Evolutionary conservation across 345 rosid species (phyloP).

Genomic region (Bretschneidera sinensis): DNA sequence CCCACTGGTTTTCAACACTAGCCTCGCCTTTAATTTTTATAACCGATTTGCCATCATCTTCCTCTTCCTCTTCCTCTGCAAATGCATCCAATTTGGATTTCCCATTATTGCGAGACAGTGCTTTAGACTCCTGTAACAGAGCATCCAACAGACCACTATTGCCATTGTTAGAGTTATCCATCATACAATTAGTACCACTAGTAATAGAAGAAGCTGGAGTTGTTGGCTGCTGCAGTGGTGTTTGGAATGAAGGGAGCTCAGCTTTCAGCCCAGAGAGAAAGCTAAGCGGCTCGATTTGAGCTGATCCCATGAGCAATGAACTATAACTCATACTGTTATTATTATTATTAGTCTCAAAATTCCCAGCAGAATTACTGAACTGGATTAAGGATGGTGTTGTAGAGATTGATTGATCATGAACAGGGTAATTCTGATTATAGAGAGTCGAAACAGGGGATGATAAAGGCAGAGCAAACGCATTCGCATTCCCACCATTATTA

Average conservation of each 20-base stretch:
- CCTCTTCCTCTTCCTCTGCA: slow-evolving; percentile 10
- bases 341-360: slow-evolving; percentile 15
- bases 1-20: slow-evolving; percentile 24
- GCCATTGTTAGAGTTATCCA: slow-evolving; percentile 8
- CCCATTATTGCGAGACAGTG: slow-evolving; percentile 28
- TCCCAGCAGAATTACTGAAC: background rate
- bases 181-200: slow-evolving; percentile 14
- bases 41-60: background rate
- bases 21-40: background rate
- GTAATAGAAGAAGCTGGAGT: slow-evolving; percentile 18
- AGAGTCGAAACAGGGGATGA: slow-evolving; percentile 22
- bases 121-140: slow-evolving; percentile 48
- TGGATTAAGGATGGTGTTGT: slow-evolving; percentile 9
- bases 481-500: too few species aligned
- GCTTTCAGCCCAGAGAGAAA: background rate
- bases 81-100: too few species aligned
- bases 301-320: slow-evolving; percentile 48
- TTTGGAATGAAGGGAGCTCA: slow-evolving; percentile 56
- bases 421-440: slow-evolving; percentile 11
- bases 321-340: slow-evolving; percentile 49
- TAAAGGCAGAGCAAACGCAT: slow-evolving; percentile 28
- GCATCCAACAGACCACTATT: slow-evolving; percentile 53
- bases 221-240: slow-evolving; percentile 19
- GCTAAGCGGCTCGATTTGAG: slow-evolving; percentile 19
- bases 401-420: slow-evolving; percentile 10